Evolutionary conservation across 495 filamentous ascomycete genomes (phyloP).

Genomic region (Daldinia childiae): DNA sequence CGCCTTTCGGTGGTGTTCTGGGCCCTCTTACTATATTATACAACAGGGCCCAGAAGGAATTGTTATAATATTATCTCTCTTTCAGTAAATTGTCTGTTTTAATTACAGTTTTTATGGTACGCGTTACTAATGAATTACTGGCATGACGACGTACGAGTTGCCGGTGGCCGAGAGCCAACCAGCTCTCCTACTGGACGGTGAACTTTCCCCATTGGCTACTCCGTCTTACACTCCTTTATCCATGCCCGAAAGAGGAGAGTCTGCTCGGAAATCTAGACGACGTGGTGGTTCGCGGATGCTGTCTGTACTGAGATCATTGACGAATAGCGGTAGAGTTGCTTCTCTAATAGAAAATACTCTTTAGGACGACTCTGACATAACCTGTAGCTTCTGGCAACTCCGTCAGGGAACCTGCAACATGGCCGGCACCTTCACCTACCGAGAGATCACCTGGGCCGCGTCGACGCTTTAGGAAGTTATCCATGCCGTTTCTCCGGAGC

Average conservation of each 20-base stretch:
- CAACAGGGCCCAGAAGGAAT: conserved; percentile 21
- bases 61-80: conserved; percentile 18
- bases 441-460: conserved; percentile 32
- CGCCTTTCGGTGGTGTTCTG: conserved; percentile 32
- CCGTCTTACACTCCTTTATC: conserved; percentile 41
- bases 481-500: conserved; percentile 52
- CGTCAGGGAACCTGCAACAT: conserved; percentile 42
- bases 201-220: conserved; percentile 34
- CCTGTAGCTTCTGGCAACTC: conserved; percentile 33
- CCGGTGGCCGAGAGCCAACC: conserved; percentile 27
- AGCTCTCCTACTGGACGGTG: conserved; percentile 34
- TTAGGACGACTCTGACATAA: conserved; percentile 7
- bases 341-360: neutral
- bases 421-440: conserved; percentile 37
- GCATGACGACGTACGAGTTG: conserved; percentile 27
- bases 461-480: conserved; percentile 53
- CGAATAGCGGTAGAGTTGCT: conserved; percentile 53
- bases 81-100: conserved; percentile 19
- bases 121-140: conserved; percentile 29
- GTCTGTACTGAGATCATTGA: conserved; percentile 57
- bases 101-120: conserved; percentile 9
- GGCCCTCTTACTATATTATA: conserved; percentile 24
- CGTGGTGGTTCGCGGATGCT: conserved; percentile 56
- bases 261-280: conserved; percentile 50
- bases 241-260: conserved; percentile 41